Base-by-base conservation (phyloP, 2,329 filamentous ascomycete species). In the Amauroascus niger region DNA sequence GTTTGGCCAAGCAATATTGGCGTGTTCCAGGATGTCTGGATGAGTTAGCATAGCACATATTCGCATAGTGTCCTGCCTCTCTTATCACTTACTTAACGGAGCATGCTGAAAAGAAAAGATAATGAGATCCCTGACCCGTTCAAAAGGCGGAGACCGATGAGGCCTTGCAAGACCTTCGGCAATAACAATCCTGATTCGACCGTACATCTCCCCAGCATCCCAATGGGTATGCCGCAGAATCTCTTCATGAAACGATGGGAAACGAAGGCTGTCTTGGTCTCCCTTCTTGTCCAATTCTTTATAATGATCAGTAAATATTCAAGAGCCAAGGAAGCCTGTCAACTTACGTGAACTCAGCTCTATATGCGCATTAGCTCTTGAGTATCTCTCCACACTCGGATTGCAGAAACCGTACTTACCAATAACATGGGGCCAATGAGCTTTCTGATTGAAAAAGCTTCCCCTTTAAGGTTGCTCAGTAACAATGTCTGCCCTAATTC, bases 61-160 rank as follows among this genome's bases (percentile, higher is more conserved):
- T 14, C 43, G 2, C 28, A n/a, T 22, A 26, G 28, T 26, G 3
- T 8, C 26, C 11, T 18, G n/a, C 11, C 3, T 32, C 22, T 4
- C 39, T 40, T 18, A 35, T 14, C 26, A 69, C 76, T 60, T 72
- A 91, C 88, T 78, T 52, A 86, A 70, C 0, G 88, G 88, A 32
- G 86, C 88, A 72, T 93, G 87, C 63, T 93, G 87, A 62, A 94
- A 95, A 0, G 88, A 84, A 67, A 95, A 93, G 13, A 79, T 79
- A 22, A 89, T 79, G 43, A 88, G 69, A 62, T 90, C 87, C 63
- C 84, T 86, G 57, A 86, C 73, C 39, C 81, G 74, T 61, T 87
- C 82, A 59, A 86, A 80, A 0, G 80, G 78, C 4, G 67, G 70
- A 6, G 60, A 64, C 28, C 70, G 69, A 59, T 68, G 63, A 7